phyloP scores from a whole-genome alignment of 2,329 filamentous ascomycete species.

The Clarireedia hainanense region DNA sequence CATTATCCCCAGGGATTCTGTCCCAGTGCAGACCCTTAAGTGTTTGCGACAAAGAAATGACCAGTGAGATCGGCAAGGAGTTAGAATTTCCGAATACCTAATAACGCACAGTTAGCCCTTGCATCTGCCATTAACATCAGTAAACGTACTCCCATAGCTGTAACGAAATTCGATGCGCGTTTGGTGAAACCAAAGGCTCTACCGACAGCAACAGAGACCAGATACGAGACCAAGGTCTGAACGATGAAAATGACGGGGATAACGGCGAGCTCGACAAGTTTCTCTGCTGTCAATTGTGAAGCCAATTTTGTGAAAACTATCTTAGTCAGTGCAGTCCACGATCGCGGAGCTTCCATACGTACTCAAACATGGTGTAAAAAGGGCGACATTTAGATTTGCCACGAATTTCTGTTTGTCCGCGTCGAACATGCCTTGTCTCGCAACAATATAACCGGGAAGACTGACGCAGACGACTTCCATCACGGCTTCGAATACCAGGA shows the following conservation, averaged over 20 bases:
- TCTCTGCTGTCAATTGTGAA: slow-evolving; percentile 85
- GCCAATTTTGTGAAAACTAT: slow-evolving; percentile 94
- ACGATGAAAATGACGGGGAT: slow-evolving; percentile 92
- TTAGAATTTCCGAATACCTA: slow-evolving; percentile 96
- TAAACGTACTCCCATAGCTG: slow-evolving; percentile 73
- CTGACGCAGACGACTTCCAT: slow-evolving; percentile 93
- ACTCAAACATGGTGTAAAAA: slow-evolving; percentile 97
- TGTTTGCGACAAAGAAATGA: slow-evolving; percentile 88
- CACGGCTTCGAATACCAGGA: slow-evolving; percentile 79
- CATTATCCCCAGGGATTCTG: slow-evolving; percentile 82
- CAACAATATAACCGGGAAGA: slow-evolving; percentile 87
- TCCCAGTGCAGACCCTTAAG: slow-evolving; percentile 91
- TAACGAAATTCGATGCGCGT: slow-evolving; percentile 86
- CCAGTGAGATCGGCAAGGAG: slow-evolving; percentile 91
- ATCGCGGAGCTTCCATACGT: slow-evolving; percentile 31
- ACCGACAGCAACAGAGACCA: slow-evolving; percentile 63
- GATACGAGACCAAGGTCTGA: slow-evolving; percentile 80
- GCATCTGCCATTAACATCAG: not conserved
- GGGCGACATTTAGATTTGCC: slow-evolving; percentile 88
- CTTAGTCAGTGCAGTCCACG: slow-evolving; percentile 10
- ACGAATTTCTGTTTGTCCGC: slow-evolving; percentile 94
- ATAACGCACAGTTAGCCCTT: slow-evolving; percentile 11
- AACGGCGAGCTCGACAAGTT: slow-evolving; percentile 80
- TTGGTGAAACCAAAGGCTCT: slow-evolving; percentile 74
- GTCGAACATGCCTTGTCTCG: slow-evolving; percentile 84